phyloP scores from a whole-genome alignment of 2,329 filamentous ascomycete genomes.

The Colletotrichum sp. region DNA sequence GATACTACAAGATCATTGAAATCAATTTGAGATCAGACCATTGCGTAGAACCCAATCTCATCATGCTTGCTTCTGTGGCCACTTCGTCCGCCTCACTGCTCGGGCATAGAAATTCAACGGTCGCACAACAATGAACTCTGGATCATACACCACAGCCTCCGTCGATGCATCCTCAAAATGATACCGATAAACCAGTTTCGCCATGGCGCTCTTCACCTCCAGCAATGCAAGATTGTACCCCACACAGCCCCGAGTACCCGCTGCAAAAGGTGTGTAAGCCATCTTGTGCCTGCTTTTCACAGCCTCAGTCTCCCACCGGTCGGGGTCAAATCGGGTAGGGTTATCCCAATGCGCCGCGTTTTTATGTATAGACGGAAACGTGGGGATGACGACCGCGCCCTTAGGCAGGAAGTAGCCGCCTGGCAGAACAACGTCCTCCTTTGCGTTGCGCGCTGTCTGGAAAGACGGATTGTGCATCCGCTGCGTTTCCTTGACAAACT shows the following conservation, averaged over 20 bases:
- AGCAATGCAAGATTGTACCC: neutral
- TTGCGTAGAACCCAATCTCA: neutral
- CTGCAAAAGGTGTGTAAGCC: conserved; percentile 3
- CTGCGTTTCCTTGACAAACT: conserved; percentile 1
- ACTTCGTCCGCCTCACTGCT: neutral
- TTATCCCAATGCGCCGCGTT: neutral
- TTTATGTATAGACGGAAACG: neutral
- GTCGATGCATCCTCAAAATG: conserved; percentile 22
- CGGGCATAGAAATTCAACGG: conserved; percentile 26
- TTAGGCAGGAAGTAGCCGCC: neutral
- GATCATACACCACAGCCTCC: conserved; percentile 23
- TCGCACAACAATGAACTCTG: conserved; percentile 23
- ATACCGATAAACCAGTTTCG: conserved; percentile 10
- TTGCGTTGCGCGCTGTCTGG: neutral
- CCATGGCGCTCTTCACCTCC: conserved; percentile 4
- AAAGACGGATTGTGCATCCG: conserved; percentile 6
- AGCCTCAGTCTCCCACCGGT: neutral
- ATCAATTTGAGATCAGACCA: neutral
- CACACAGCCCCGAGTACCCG: neutral
- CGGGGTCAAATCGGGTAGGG: neutral
- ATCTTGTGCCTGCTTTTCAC: neutral
- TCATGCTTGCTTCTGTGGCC: neutral
- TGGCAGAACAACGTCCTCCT: neutral
- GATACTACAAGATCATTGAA: fast-evolving
- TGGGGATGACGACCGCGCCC: neutral